A percentile compares a stretch with the other conserved stretches of the same genome.
phyloP scores from a whole-genome alignment of 305 asterid genomes.

The Plantago rigida region DNA sequence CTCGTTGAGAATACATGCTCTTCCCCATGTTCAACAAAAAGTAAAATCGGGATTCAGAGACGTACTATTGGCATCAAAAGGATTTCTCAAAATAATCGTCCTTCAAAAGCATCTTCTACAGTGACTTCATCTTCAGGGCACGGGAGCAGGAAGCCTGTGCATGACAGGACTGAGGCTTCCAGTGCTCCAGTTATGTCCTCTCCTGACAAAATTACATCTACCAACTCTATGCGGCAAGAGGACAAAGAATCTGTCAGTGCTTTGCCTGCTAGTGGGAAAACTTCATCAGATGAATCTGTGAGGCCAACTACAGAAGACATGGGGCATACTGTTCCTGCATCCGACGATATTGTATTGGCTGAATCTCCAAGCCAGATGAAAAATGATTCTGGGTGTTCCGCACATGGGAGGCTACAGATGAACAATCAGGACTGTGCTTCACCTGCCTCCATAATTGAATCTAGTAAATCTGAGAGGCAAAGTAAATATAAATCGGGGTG shows the following conservation, averaged over 20 bases:
- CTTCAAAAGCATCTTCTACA: constrained; percentile 25
- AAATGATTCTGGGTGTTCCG: constrained; percentile 13
- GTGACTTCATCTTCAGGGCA: constrained; percentile 21
- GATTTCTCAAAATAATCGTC: constrained; percentile 28
- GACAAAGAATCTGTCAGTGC: constrained; percentile 24
- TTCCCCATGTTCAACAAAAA: constrained; percentile 26
- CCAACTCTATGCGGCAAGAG: constrained; percentile 29
- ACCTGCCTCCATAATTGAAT: too few species aligned
- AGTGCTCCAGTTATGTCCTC: constrained; percentile 13
- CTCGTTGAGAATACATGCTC: constrained; percentile 24
- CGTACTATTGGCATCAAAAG: constrained; percentile 50
- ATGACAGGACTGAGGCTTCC: too few species aligned
- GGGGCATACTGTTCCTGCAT: constrained; percentile 13
- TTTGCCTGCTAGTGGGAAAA: constrained; percentile 15
- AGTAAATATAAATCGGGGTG: constrained; percentile 19
- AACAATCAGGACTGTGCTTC: too few species aligned
- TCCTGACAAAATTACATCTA: constrained; percentile 22
- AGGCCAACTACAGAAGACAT: constrained; percentile 24
- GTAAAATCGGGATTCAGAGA: constrained; percentile 40
- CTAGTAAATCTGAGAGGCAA: constrained; percentile 24
- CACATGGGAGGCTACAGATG: too few species aligned
- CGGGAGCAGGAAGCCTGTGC: background rate
- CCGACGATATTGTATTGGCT: constrained; percentile 14
- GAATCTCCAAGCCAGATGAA: constrained; percentile 25
- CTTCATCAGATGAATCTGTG: constrained; percentile 20